phyloP scores from a whole-genome alignment of 2,329 filamentous ascomycete genomes.

The Pestalotiopsis sp. region DNA sequence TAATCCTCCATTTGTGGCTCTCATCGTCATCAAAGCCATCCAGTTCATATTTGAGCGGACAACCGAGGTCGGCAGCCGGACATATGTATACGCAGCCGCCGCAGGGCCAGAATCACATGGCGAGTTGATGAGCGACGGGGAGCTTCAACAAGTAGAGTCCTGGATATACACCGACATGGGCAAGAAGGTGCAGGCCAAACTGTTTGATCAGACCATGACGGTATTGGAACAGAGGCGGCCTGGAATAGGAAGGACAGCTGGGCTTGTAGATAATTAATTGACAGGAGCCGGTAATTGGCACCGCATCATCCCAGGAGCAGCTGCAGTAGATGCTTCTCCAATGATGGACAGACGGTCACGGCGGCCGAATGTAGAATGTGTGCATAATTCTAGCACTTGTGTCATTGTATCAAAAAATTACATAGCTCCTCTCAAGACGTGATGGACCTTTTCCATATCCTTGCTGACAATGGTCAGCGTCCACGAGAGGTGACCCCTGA shows the following conservation, averaged over 20 bases:
- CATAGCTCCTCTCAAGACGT: not conserved
- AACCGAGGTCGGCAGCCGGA: constrained; percentile 50
- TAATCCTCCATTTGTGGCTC: not conserved
- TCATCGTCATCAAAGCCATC: constrained; percentile 29
- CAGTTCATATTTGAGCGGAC: constrained; percentile 39
- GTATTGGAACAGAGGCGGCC: constrained; percentile 6
- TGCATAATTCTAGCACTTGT: too few species aligned
- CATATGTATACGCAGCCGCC: constrained; percentile 31
- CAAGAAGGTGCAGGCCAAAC: not conserved
- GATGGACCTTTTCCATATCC: not conserved
- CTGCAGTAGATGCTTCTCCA: too few species aligned
- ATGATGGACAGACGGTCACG: too few species aligned
- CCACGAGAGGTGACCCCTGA: not conserved
- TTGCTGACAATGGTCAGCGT: not conserved
- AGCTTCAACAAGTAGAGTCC: not conserved
- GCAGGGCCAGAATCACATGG: not conserved
- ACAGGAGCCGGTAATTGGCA: not conserved
- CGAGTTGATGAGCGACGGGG: not conserved
- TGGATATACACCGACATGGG: not conserved
- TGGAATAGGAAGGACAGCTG: not conserved
- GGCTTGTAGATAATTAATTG: not conserved
- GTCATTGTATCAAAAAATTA: too few species aligned
- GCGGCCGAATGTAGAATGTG: too few species aligned
- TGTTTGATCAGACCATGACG: constrained; percentile 3
- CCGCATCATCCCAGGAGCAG: not conserved